Evolutionary conservation across 768 basidiomycete genomes (phyloP).

Genomic region (Agrocybe pediades): DNA sequence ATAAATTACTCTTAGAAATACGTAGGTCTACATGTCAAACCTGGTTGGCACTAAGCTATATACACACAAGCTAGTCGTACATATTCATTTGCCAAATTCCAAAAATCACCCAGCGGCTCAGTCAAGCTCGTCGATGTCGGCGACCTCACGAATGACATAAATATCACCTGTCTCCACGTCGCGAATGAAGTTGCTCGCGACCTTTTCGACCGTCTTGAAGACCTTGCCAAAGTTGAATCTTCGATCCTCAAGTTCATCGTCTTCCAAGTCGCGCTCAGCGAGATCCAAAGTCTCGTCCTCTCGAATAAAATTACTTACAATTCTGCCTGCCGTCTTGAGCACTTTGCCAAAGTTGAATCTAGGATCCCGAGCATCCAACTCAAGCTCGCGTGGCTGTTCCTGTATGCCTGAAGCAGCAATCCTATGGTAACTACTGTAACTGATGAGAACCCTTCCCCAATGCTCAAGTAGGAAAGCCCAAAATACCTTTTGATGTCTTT

Average conservation of each 20-base stretch:
- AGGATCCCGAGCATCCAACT: neutral
- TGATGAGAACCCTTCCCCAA: too few relatives aligned
- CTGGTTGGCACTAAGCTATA: too few relatives aligned
- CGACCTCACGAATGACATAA: neutral
- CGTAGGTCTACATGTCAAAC: too few relatives aligned
- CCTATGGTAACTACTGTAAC: too few relatives aligned
- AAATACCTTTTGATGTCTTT: too few relatives aligned
- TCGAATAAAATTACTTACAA: neutral
- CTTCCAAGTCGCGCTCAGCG: neutral
- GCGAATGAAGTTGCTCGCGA: constrained; percentile 1
- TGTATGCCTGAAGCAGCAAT: too few relatives aligned
- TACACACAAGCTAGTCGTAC: too few relatives aligned
- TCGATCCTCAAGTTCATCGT: neutral
- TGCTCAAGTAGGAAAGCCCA: too few relatives aligned
- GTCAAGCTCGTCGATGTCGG: neutral
- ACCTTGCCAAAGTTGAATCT: neutral
- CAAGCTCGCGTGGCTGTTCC: too few relatives aligned
- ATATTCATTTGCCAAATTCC: too few relatives aligned
- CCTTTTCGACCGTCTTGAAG: constrained; percentile 3
- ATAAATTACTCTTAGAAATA: too few relatives aligned
- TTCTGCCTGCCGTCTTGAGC: neutral
- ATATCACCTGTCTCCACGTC: constrained; percentile 5
- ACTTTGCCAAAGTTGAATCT: neutral
- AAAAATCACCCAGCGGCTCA: too few relatives aligned
- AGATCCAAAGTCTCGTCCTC: neutral